These are phyloP conservation scores for Ambispora gerdemannii DNA, from an alignment of 192 early-diverging fungal species.

Conservation along the genomic window DNA sequence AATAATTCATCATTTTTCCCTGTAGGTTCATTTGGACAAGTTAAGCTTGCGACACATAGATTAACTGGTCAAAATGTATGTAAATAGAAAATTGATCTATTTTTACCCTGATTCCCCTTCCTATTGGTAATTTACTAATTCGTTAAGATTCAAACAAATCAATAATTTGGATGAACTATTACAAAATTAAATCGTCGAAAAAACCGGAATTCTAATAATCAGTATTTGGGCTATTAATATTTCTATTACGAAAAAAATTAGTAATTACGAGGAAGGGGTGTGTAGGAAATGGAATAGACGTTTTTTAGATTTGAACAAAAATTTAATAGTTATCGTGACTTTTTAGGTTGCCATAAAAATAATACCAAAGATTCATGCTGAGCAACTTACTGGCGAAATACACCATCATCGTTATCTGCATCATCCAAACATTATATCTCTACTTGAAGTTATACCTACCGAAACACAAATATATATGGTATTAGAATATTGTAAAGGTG, in stretches of 20 bases:
- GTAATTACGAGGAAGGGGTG: too few species aligned
- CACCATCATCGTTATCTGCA: slow-evolving; percentile 63
- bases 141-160: too few species aligned
- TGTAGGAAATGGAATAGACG: too few species aligned
- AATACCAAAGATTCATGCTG: slow-evolving; percentile 56
- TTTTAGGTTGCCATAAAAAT: slow-evolving; percentile 61
- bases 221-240: too few species aligned
- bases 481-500: slow-evolving; percentile 73
- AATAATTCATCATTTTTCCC: not conserved
- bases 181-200: too few species aligned
- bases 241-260: too few species aligned
- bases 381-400: slow-evolving; percentile 62
- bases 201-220: too few species aligned
- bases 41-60: slow-evolving; percentile 58
- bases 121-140: too few species aligned
- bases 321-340: too few species aligned
- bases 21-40: slow-evolving; percentile 62
- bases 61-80: slow-evolving; percentile 50
- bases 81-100: not conserved
- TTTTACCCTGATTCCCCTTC: not conserved
- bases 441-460: slow-evolving; percentile 72
- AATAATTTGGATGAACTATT: too few species aligned
- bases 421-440: slow-evolving; percentile 75
- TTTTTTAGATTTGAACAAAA: too few species aligned
- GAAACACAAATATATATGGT: slow-evolving; percentile 77